Percentiles rank a stretch among this genome's conserved stretches.
Conservation (phyloP, 371 early-diverging fungal species). For the Apophysomyces variabilis region DNA sequence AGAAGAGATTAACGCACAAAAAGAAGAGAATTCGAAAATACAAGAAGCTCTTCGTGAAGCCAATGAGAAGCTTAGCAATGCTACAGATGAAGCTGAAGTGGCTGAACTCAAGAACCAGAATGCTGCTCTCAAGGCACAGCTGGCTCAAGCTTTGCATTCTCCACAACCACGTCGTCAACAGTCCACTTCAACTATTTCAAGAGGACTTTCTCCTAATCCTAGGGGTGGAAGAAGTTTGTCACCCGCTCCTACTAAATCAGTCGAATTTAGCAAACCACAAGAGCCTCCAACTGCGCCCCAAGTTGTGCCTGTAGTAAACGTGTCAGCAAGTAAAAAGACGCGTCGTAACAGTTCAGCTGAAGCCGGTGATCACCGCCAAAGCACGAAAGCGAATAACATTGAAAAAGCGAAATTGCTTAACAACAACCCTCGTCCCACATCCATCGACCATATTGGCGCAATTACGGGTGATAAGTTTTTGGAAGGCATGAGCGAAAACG, state of each 20-base stretch:
- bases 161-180: conserved; percentile 39
- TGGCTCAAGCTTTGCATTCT: conserved; percentile 44
- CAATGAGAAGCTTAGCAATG: conserved; percentile 34
- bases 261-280: conserved; percentile 21
- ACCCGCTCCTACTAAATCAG: conserved; percentile 33
- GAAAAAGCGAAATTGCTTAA: conserved; percentile 37
- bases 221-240: conserved; percentile 35
- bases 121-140: conserved; percentile 53
- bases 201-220: conserved; percentile 39
- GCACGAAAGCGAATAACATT: conserved; percentile 43
- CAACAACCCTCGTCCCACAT: conserved; percentile 46
- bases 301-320: not conserved
- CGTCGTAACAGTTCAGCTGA: conserved; percentile 56
- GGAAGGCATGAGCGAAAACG: conserved; percentile 37
- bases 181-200: conserved; percentile 19
- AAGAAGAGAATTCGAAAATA: conserved; percentile 71
- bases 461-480: conserved; percentile 28
- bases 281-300: too few species aligned
- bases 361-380: conserved; percentile 34
- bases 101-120: conserved; percentile 52
- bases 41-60: conserved; percentile 50
- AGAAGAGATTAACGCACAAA: conserved; percentile 60
- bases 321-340: conserved; percentile 25
- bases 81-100: conserved; percentile 47
- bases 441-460: conserved; percentile 40